phyloP scores from a whole-genome alignment of 108 stramenopile species.

The Nitzschia palea region DNA sequence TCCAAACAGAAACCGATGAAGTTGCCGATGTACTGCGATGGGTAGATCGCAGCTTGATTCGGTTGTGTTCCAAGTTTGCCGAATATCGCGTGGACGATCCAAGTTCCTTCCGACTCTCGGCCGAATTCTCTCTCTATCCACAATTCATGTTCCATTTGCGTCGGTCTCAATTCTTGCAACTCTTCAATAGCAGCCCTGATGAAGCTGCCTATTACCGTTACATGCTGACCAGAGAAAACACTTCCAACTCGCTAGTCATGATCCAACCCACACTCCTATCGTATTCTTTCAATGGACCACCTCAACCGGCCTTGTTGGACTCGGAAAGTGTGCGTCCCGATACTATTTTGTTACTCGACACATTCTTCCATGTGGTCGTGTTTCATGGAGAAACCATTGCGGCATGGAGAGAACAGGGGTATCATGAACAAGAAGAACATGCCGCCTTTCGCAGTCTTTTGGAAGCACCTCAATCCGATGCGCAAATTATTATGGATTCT shows the following conservation, averaged over 20 bases:
- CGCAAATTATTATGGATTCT: constrained; percentile 96
- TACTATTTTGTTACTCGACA: constrained; percentile 96
- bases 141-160: constrained; percentile 98
- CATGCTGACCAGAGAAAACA: constrained; percentile 88
- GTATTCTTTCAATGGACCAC: constrained; percentile 95
- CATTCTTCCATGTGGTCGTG: constrained; percentile 99
- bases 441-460: constrained; percentile 90
- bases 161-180: constrained; percentile 93
- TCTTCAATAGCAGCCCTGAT: constrained; percentile 98
- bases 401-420: constrained; percentile 97
- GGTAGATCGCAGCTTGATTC: constrained; percentile 97
- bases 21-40: constrained; percentile 97
- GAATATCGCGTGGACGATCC: constrained; percentile 95
- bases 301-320: constrained; percentile 95
- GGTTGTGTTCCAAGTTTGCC: constrained; percentile 97
- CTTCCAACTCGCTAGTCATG: constrained; percentile 97
- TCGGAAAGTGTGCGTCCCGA: constrained; percentile 93
- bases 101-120: constrained; percentile 86
- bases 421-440: constrained; percentile 97
- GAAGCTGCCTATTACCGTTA: constrained; percentile 97
- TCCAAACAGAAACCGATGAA: constrained; percentile 93
- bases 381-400: constrained; percentile 99
- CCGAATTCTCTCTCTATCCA: constrained; percentile 97
- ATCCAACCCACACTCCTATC: constrained; percentile 98
- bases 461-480: constrained; percentile 96